These are phyloP conservation scores for Camelina sativa DNA, from an alignment of 345 rosid genomes.

Conservation along the genomic window DNA sequence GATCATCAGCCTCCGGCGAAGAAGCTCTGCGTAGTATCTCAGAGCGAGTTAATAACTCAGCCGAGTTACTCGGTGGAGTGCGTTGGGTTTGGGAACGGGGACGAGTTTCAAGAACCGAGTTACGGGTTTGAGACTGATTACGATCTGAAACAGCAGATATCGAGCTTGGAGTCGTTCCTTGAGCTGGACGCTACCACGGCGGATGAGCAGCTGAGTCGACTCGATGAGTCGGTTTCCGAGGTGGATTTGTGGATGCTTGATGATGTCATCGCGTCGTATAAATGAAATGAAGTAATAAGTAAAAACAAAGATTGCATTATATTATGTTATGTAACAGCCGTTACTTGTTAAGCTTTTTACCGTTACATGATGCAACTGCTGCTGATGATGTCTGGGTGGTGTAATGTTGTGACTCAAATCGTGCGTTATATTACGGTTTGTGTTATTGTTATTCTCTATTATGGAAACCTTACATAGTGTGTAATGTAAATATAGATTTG, in stretches of 20 bases:
- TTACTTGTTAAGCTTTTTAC: neutral
- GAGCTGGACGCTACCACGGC: constrained; percentile 51
- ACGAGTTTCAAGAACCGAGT: constrained; percentile 32
- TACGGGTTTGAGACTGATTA: constrained; percentile 29
- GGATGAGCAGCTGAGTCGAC: constrained; percentile 34
- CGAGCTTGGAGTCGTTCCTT: constrained; percentile 65
- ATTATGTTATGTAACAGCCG: neutral
- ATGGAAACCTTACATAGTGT: neutral
- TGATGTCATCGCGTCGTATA: constrained; percentile 51
- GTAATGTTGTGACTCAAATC: neutral
- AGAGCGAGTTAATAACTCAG: constrained; percentile 42
- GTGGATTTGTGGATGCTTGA: constrained; percentile 77
- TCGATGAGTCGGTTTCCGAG: constrained; percentile 39
- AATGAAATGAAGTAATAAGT: neutral
- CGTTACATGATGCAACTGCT: neutral
- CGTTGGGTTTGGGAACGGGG: constrained; percentile 32
- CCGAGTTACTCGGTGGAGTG: constrained; percentile 34
- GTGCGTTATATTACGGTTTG: constrained; percentile 16
- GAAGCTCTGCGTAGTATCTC: constrained; percentile 46
- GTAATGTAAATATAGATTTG: neutral
- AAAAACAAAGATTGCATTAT: constrained; percentile 24
- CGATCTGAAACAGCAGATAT: constrained; percentile 63
- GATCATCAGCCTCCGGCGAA: constrained; percentile 49
- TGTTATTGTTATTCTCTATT: neutral
- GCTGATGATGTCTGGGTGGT: neutral